Conservation (phyloP, 1,284 basidiomycete genomes). For the Takashimella tepidaria region DNA sequence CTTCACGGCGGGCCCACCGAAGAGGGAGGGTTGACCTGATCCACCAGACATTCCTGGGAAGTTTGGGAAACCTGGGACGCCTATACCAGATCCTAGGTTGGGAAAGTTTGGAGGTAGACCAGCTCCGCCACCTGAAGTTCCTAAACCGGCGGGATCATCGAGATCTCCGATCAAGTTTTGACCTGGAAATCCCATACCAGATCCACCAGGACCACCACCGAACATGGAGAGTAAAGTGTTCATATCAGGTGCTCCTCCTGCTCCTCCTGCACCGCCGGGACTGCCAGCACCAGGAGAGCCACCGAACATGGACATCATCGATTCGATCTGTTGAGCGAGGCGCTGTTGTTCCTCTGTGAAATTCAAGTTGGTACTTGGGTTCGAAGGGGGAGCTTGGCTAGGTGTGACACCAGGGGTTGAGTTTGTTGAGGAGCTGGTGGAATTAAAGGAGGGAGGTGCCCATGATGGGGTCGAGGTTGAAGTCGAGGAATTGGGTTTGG, state of each 20-base stretch:
- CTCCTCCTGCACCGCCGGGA: slow-evolving; percentile 17
- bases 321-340: slow-evolving; percentile 33
- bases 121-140: slow-evolving; percentile 8
- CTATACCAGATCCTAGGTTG: background rate
- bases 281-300: too few species aligned
- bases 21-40: slow-evolving; percentile 1
- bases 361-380: background rate
- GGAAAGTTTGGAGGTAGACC: background rate
- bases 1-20: slow-evolving; percentile 7
- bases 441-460: background rate
- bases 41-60: slow-evolving; percentile 10
- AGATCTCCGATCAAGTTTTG: slow-evolving; percentile 30
- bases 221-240: slow-evolving; percentile 28
- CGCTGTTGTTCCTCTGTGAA: slow-evolving; percentile 24
- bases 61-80: slow-evolving; percentile 15
- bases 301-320: slow-evolving; percentile 42
- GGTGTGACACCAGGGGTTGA: background rate
- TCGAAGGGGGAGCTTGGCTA: slow-evolving; percentile 1
- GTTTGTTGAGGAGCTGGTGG: background rate
- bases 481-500: background rate
- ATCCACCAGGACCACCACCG: slow-evolving; percentile 12
- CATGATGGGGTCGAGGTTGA: slow-evolving; percentile 25
- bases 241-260: slow-evolving; percentile 29
- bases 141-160: slow-evolving; percentile 33
- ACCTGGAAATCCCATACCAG: slow-evolving; percentile 7